A percentile compares a stretch with the other conserved stretches of the same genome.
Evolutionary conservation across 768 basidiomycete species (phyloP).

Genomic region (Saitozyma podzolica): DNA sequence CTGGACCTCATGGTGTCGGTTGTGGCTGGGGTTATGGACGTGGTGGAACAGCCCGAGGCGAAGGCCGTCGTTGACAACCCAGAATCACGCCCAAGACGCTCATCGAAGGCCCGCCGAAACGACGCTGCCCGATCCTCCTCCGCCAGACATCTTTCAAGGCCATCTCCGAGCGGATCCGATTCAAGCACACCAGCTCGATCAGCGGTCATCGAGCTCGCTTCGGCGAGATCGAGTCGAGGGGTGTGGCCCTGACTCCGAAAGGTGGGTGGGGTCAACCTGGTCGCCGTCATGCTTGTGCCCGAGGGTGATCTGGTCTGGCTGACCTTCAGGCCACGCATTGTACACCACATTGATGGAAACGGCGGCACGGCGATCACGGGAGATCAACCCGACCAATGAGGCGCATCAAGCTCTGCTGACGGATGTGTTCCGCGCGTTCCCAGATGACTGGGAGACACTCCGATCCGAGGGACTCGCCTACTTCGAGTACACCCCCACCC

Average conservation of each 20-base stretch:
- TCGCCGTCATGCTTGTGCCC: too few relatives aligned
- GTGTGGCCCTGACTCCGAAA: conserved; percentile 40
- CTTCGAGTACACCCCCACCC: conserved; percentile 26
- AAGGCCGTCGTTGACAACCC: background rate
- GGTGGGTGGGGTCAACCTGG: conserved; percentile 19
- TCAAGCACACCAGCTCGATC: conserved; percentile 18
- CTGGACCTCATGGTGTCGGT: too few relatives aligned
- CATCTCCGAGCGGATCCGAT: conserved; percentile 40
- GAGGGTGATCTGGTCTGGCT: too few relatives aligned
- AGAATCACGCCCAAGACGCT: conserved; percentile 46
- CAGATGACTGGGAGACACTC: conserved; percentile 36
- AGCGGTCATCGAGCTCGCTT: conserved; percentile 41
- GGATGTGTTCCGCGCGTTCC: conserved; percentile 33
- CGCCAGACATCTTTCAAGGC: conserved; percentile 50
- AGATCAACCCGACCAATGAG: conserved; percentile 23
- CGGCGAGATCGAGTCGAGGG: conserved; percentile 48
- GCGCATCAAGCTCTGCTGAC: conserved; percentile 24
- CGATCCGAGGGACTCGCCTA: conserved; percentile 34
- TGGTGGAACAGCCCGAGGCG: too few relatives aligned
- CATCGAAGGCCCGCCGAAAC: conserved; percentile 46
- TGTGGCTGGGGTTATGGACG: too few relatives aligned
- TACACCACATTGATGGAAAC: too few relatives aligned
- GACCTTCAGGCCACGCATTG: conserved; percentile 1
- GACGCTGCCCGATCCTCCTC: conserved; percentile 40
- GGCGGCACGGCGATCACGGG: background rate